Base-by-base conservation (phyloP, 441 rosid genomes). In the Theobroma grandiflorum region DNA sequence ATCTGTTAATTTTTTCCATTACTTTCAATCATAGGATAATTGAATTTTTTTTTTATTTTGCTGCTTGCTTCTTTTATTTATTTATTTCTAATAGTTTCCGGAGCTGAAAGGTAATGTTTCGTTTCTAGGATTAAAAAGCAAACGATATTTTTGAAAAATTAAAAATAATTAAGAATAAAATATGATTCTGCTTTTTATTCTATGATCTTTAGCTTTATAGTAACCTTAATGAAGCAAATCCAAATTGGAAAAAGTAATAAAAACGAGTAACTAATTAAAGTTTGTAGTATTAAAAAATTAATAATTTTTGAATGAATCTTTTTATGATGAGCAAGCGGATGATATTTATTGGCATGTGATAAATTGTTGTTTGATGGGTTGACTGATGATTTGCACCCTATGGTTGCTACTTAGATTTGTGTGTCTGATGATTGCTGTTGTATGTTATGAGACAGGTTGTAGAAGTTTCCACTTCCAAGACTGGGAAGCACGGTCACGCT, bases 401-500 rank as follows among this genome's bases (percentile, higher is more conserved):
- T 12, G 59, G 16, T 72, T 72, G 6, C 11, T 69, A 15, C 22
- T 12, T 62, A 42, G 55, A 26, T 75, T 16, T 31, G 22, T 8
- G 18, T 62, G 20, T 52, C 18, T 16, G 16, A 14, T 47, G 38
- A 26, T 69, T 31, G 20, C 14, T 53, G 35, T 40, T 50, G 42
- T 69, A 3, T 8, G 40, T 37, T 2, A 4, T 74, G 22, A 7
- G 4, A n/a, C 89, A 96, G 99, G 99, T 96, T 47, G 96, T 93
- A 64, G 97, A 97, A 80, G 98, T 95, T 81, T 97, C 98, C 2
- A 95, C 98, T 22, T 97, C 99, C 31, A 95, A 96, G 84, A 94
- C 96, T 2, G 98, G 99, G 8, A 96, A 95, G 94, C 99, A 95
- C n/a, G 98, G 98, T 75, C 99, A 97, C 52, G 98, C 99, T 1